These are phyloP conservation scores for Colletotrichum higginsianum DNA, from an alignment of 2,329 filamentous ascomycete species.

Conservation along the genomic window DNA sequence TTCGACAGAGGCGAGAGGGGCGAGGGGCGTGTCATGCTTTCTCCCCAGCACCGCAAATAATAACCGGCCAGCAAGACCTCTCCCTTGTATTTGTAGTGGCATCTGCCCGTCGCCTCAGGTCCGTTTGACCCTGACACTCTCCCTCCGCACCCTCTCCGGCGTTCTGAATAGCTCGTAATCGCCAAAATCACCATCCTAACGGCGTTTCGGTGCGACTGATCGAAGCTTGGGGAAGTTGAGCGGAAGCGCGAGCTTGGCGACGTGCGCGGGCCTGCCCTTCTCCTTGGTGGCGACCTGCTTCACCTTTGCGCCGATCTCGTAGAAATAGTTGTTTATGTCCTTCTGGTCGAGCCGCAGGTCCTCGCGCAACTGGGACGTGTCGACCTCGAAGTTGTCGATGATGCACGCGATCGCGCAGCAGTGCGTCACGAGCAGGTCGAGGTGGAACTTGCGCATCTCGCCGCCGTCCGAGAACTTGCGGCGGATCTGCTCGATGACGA, in stretches of 20 bases:
- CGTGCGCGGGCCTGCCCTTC: constrained; percentile 66
- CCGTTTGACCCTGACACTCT: not conserved
- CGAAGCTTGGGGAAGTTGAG: constrained; percentile 83
- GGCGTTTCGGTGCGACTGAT: constrained; percentile 47
- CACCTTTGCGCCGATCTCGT: constrained; percentile 81
- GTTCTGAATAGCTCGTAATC: constrained; percentile 10
- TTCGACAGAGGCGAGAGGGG: too few relatives aligned
- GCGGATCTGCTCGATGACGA: constrained; percentile 76
- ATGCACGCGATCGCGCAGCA: constrained; percentile 80
- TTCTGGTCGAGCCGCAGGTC: constrained; percentile 82
- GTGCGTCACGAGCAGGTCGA: constrained; percentile 81
- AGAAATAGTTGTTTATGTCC: constrained; percentile 79
- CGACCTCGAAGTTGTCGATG: constrained; percentile 80
- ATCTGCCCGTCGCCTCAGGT: not conserved
- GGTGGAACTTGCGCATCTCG: constrained; percentile 79
- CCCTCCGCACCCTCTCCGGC: constrained; percentile 3
- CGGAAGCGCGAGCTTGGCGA: constrained; percentile 83
- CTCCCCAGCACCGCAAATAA: not conserved
- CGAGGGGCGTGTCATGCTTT: not conserved
- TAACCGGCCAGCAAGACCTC: not conserved
- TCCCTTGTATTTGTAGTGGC: not conserved
- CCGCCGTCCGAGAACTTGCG: constrained; percentile 77
- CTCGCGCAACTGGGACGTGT: constrained; percentile 77
- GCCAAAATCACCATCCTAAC: constrained; percentile 27
- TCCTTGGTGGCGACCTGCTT: constrained; percentile 73